Evolutionary conservation across 441 rosid species (phyloP), one percentile per base, ranked within the genome.

Genomic region (Mallotus repandus): DNA sequence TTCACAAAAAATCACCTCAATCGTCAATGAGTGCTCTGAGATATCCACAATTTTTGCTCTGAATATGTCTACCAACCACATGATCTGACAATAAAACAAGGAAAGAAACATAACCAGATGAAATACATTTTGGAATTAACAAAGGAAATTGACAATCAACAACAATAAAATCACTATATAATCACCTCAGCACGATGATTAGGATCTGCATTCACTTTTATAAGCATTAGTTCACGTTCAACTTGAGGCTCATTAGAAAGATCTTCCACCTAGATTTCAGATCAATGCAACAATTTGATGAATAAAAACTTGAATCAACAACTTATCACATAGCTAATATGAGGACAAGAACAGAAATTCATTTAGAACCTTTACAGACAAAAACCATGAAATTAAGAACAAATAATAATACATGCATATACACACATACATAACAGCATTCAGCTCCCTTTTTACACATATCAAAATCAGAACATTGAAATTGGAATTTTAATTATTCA

Each of bases 151-250:
- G 52, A 29, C 32, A 29, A 29, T 29, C 3, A 29, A 29, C 32
- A 29, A 29, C 32, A 29, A 29, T 29, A 60, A 18, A n/a, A 68
- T 60, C 48, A 58, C 25, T 6, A 43, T 29, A 55, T 57, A 63
- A 5, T 53, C 81, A 92, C 98, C 95, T 93, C 98, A 68, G 91
- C 81, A 41, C 93, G 89, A 60, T 77, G 61, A 66, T 77, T 78
- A 53, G 91, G 91, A 72, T 86, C 84, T 10, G 86, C 89, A 65
- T 85, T 77, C 75, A 93, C 88, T 84, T 93, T 93, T 68, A 91
- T 77, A 60, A 93, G 94, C 97, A 94, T 91, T 58, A 94, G 81
- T 74, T 94, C 98, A 52, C 98, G 92, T 83, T 94, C 98, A 22
- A 94, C 97, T 79, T 92, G 98, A 25, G 98, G 91, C 83, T 92